Conservation (phyloP, 192 early-diverging fungal genomes). For the Umbelopsis vinacea region DNA sequence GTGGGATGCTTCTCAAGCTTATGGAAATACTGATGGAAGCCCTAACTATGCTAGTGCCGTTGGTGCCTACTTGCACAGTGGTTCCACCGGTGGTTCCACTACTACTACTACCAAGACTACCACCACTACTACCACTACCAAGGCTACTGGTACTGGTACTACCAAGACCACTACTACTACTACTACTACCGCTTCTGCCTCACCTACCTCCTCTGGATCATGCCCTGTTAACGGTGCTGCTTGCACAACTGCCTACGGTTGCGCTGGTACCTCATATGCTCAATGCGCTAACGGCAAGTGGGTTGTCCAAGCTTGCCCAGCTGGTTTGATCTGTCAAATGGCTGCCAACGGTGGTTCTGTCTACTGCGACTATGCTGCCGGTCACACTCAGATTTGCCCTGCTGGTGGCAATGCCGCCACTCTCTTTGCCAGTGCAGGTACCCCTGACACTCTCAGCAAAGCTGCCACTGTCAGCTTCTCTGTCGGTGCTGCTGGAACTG, state of each 20-base stretch:
- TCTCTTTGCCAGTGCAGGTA: conserved; percentile 35
- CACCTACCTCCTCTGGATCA: conserved; percentile 27
- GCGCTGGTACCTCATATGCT: conserved; percentile 47
- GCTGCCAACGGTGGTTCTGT: conserved; percentile 46
- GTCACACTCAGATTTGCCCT: conserved; percentile 33
- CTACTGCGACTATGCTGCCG: conserved; percentile 41
- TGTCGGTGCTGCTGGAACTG: conserved; percentile 43
- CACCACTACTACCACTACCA: conserved; percentile 20
- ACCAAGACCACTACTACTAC: conserved; percentile 27
- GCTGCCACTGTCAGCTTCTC: conserved; percentile 42
- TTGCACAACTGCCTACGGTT: conserved; percentile 49
- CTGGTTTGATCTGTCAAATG: conserved; percentile 50
- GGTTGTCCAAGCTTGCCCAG: conserved; percentile 45
- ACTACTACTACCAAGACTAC: conserved; percentile 16
- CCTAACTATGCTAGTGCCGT: conserved; percentile 35
- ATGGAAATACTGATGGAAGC: conserved; percentile 47
- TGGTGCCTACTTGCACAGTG: conserved; percentile 18
- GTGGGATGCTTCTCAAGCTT: conserved; percentile 68
- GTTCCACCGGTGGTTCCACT: background rate
- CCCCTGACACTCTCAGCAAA: conserved; percentile 33
- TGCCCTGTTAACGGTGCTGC: conserved; percentile 49
- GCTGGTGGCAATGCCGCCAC: conserved; percentile 39
- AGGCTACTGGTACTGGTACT: conserved; percentile 21
- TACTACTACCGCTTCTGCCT: conserved; percentile 22
- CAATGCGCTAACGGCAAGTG: conserved; percentile 52